Percentiles rank a stretch among this genome's conserved stretches.
phyloP scores from a whole-genome alignment of 1,139 yeast genomes.

The Geotrichum candidum region DNA sequence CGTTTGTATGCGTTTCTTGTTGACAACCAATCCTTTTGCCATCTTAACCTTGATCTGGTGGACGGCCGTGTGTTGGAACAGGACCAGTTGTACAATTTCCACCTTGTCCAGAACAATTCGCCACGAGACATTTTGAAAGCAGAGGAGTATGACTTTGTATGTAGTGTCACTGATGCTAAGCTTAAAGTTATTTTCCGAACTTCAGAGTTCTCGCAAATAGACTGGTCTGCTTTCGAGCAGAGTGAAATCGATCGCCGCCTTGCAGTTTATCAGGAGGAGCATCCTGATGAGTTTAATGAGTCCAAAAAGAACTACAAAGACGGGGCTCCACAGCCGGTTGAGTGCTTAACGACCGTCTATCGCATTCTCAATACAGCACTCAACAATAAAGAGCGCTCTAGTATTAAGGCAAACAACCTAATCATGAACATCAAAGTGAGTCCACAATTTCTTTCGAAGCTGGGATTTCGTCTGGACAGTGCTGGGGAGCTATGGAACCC shows the following conservation, averaged over 20 bases:
- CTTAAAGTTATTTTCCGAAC: constrained; percentile 24
- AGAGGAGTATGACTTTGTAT: constrained; percentile 22
- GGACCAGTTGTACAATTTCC: constrained; percentile 10
- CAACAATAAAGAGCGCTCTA: constrained; percentile 22
- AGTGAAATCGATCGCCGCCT: constrained; percentile 23
- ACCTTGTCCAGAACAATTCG: constrained; percentile 3
- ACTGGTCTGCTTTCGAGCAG: constrained; percentile 23
- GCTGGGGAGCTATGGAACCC: constrained; percentile 50
- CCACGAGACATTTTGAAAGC: constrained; percentile 16
- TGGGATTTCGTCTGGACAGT: constrained; percentile 41
- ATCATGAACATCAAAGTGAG: constrained; percentile 36
- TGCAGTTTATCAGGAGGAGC: constrained; percentile 20
- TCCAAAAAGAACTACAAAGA: constrained; percentile 2
- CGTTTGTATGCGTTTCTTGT: constrained; percentile 6
- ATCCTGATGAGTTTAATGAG: constrained; percentile 21
- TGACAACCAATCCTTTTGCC: constrained; percentile 7
- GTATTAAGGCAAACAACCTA: constrained; percentile 26
- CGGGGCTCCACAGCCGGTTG: constrained; percentile 23
- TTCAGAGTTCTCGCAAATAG: constrained; percentile 26
- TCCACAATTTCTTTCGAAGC: constrained; percentile 43
- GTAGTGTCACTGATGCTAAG: constrained; percentile 20
- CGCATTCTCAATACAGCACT: constrained; percentile 29
- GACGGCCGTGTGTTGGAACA: constrained; percentile 8
- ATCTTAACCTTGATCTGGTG: constrained; percentile 3
- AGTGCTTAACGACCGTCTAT: constrained; percentile 27